Evolutionary conservation across 1,284 basidiomycete genomes (phyloP).

Genomic region (Trametes pubescens): DNA sequence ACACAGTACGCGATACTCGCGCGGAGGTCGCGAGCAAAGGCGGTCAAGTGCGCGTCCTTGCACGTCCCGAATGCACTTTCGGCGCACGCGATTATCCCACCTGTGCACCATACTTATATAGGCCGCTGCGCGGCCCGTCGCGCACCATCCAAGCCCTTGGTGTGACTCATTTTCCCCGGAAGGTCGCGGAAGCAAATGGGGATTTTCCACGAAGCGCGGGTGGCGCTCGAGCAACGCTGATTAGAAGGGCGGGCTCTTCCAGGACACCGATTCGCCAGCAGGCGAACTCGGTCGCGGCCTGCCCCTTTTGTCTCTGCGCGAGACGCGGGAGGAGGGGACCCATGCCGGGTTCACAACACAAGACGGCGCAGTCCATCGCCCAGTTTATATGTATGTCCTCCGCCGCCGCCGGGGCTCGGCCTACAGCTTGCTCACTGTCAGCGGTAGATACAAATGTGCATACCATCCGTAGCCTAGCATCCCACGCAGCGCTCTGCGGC

Average conservation of each 20-base stretch:
- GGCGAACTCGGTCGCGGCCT: slow-evolving; percentile 1
- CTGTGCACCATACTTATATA: no score
- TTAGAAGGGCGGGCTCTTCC: no score
- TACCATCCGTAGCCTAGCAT: slow-evolving; percentile 13
- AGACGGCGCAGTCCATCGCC: background rate
- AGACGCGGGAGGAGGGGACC: background rate
- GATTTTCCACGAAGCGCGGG: slow-evolving; percentile 7
- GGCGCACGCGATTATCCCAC: no score
- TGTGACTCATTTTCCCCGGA: no score
- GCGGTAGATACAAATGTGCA: background rate
- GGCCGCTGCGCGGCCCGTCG: no score
- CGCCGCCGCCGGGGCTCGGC: slow-evolving; percentile 6
- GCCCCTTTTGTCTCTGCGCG: slow-evolving; percentile 2
- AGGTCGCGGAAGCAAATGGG: slow-evolving; percentile 14
- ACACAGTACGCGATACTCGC: no score
- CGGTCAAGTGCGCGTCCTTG: no score
- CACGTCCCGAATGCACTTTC: no score
- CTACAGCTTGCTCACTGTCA: slow-evolving; percentile 10
- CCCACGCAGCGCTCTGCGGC: background rate
- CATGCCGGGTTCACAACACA: slow-evolving; percentile 7
- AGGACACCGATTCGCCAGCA: background rate
- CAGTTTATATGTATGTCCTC: background rate
- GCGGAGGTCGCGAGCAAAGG: no score
- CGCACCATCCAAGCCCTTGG: no score
- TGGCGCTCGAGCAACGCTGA: slow-evolving; percentile 2